phyloP scores from a whole-genome alignment of 352 stramenopile species.

The Pythium folliculosum region DNA sequence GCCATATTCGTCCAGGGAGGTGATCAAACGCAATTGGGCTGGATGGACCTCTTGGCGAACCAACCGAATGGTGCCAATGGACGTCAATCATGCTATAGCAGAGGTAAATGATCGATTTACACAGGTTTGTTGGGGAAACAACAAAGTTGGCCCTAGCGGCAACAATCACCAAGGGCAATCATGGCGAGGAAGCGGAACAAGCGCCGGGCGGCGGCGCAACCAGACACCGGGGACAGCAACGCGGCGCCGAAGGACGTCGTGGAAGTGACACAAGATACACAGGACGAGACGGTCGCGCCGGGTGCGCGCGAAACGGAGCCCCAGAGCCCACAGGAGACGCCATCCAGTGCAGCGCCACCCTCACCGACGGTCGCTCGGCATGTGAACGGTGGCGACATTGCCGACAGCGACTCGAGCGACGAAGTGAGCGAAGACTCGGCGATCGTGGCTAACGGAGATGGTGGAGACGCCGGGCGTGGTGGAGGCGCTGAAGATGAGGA shows the following conservation, averaged over 20 bases:
- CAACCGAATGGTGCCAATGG: constrained; percentile 20
- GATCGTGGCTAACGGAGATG: not conserved
- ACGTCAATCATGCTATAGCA: constrained; percentile 25
- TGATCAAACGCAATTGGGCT: constrained; percentile 6
- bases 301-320: not conserved
- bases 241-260: not conserved
- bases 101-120: constrained; percentile 15
- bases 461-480: not conserved
- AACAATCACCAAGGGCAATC: not conserved
- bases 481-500: constrained; percentile 17
- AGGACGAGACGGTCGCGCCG: not conserved
- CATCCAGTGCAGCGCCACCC: not conserved
- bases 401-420: constrained; percentile 11
- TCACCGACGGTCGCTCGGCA: not conserved
- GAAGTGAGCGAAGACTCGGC: constrained; percentile 17
- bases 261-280: not conserved
- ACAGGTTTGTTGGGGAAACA: constrained; percentile 17
- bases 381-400: not conserved
- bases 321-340: not conserved
- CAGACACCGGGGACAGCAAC: not conserved
- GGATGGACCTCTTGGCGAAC: constrained; percentile 8
- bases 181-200: constrained; percentile 16
- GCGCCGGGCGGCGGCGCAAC: constrained; percentile 4
- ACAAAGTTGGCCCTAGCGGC: not conserved
- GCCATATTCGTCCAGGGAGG: not conserved